Evolutionary conservation across 2,329 filamentous ascomycete genomes (phyloP), one percentile per base, ranked within the genome.

Genomic region (Fusarium phyllophilum): DNA sequence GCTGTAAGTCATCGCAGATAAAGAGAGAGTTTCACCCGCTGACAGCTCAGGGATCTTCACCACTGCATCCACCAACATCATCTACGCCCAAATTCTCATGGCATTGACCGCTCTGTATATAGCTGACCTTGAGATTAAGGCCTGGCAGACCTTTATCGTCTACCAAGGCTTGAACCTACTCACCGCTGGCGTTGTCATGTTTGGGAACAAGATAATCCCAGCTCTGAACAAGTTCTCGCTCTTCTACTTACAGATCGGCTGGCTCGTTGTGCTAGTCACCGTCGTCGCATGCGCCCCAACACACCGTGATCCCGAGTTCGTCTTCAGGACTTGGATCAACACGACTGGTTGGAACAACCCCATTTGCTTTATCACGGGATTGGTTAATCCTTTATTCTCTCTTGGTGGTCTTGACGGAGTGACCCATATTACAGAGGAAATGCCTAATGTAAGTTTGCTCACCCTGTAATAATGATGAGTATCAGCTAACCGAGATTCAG

Each of bases 251-350:
- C 65, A 67, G 1, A 52, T 67, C 4, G 65, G 36, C 5, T 67
- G 65, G 65, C 38, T 67, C 2, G 52, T 41, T 6, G 65, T 67
- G 1, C 10, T 67, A 5, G 11, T 67, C 1, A 67, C 62, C 2
- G 65, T 67, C 0, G 45, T 67, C 1, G 62, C 65, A 0, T 67
- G 62, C 14, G 65, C 65, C 4, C 65, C 65, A 0, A 51, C 65
- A 9, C 65, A 67, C 1, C 65, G 65, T 0, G 34, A 41, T 29
- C 22, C 44, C 0, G 62, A 60, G 3, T 67, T 67, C 0, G 65
- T 67, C 0, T 67, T 67, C n/a, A 67, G n/a, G n/a, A 67, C 65
- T 17, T 67, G 65, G 65, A 67, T 67, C 14, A 67, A 67, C 5
- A 67, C 34, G 1, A 67, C 65, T 15, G 65, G 65, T 0, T 67